Base-by-base conservation (phyloP, 2,329 filamentous ascomycete genomes). In the Penicillium decumbens region DNA sequence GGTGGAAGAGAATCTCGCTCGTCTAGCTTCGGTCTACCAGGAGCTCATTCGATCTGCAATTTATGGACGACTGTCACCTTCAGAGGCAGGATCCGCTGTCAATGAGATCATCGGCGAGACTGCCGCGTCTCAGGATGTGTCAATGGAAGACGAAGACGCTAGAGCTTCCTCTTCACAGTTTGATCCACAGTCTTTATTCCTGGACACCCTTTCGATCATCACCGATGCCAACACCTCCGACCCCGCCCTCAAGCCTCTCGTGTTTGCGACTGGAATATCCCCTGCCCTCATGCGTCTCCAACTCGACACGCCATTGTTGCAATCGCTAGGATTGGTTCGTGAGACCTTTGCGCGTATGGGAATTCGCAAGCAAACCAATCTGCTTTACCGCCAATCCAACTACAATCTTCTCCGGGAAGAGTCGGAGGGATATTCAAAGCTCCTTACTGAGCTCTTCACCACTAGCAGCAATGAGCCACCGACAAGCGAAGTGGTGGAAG, bases 391-490 rank as follows among this genome's bases (percentile, higher is more conserved):
- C 52, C 93, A 97, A 71, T 89, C 92, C 12, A 97, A 95, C 69
- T 97, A 95, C 76, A 98, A 98, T 63, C 75, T 98, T 6, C 76
- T 98, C 18, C 85, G 93, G 39, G 93, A 98, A 73, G 93, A 98
- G 71, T 89, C 89, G 0, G 93, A 98, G 72, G 93, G 95, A 35
- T 98, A 95, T 66, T 91, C 93, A 0, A 98, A 98, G 69, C 81
- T 98, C 41, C 84, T 95, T 52, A 96, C 92, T 0, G 93, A 98
- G 68, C 84, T 97, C 28, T 98, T 96, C 70, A 92, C 89, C 6
- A 95, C 88, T 0, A 89, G 87, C 62, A 85, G 84, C 59, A 83
- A 81, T 53, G 83, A 86, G 47, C 83, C 84, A 20, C 85, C 86
- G n/a, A 83, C 83, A 2, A 82, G 82, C 45, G 86, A 89, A 54